Evolutionary conservation across 192 early-diverging fungal species (phyloP).

Genomic region (Geranomyces variabilis): DNA sequence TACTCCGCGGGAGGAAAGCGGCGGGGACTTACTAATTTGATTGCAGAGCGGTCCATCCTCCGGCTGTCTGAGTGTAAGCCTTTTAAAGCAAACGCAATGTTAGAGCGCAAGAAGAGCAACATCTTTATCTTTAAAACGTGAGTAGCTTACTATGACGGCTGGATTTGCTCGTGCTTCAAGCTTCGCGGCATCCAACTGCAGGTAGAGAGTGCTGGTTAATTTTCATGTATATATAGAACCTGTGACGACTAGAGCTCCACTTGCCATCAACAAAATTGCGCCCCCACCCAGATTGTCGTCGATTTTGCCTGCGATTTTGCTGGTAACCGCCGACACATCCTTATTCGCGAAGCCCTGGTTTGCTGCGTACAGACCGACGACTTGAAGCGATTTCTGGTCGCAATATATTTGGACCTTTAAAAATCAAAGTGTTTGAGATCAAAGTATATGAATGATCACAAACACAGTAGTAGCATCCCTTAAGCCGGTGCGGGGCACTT

Average conservation of each 20-base stretch:
- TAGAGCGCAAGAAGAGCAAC: neutral
- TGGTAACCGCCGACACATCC: constrained; percentile 46
- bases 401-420: constrained; percentile 67
- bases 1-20: neutral
- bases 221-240: neutral
- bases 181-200: constrained; percentile 14
- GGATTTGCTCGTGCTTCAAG: neutral
- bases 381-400: constrained; percentile 45
- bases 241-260: too few species aligned
- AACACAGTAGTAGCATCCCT: neutral
- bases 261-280: constrained; percentile 61
- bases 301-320: constrained; percentile 59
- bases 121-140: neutral
- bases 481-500: neutral
- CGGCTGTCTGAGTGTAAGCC: constrained; percentile 58
- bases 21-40: constrained; percentile 33
- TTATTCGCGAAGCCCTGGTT: constrained; percentile 53
- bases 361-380: constrained; percentile 69
- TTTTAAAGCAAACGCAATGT: constrained; percentile 17
- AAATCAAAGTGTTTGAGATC: constrained; percentile 31
- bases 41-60: constrained; percentile 47
- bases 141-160: constrained; percentile 20
- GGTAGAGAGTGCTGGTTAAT: too few species aligned
- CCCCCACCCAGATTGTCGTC: constrained; percentile 42
- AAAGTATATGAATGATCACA: neutral